A percentile compares a stretch with the other conserved stretches of the same genome.
These are phyloP conservation scores for Calocybe gangraenosa DNA, from an alignment of 768 basidiomycete species.

Conservation along the genomic window DNA sequence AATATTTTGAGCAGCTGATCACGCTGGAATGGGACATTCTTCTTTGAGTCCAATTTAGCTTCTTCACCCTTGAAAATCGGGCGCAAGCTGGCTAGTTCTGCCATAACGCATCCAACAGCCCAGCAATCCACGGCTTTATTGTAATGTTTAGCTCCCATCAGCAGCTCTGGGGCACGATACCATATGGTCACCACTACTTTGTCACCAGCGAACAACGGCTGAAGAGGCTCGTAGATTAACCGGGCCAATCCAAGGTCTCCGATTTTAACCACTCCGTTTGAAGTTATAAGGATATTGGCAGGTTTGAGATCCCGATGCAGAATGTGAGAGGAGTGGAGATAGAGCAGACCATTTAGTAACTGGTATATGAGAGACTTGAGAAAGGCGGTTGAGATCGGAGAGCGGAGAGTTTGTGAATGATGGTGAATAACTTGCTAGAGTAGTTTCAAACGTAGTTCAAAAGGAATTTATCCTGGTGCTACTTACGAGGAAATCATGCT, in stretches of 20 bases:
- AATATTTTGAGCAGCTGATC: slow-evolving; percentile 97
- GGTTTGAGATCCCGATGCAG: slow-evolving; percentile 98
- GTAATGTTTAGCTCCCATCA: slow-evolving; percentile 96
- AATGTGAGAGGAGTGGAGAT: slow-evolving; percentile 93
- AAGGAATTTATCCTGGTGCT: slow-evolving; percentile 4
- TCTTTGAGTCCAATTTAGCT: slow-evolving; percentile 95
- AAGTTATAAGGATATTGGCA: slow-evolving; percentile 95
- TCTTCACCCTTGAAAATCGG: slow-evolving; percentile 99
- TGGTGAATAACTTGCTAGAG: slow-evolving; percentile 96
- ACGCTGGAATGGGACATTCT: slow-evolving; percentile 94
- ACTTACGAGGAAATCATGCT: slow-evolving; percentile 93
- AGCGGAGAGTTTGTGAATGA: slow-evolving; percentile 86
- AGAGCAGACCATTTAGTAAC: slow-evolving; percentile 89
- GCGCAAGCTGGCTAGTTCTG: slow-evolving; percentile 86
- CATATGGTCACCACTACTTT: slow-evolving; percentile 99
- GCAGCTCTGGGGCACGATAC: slow-evolving; percentile 96
- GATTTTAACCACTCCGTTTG: slow-evolving; percentile 88
- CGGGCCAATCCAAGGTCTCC: slow-evolving; percentile 97
- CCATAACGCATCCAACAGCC: slow-evolving; percentile 98
- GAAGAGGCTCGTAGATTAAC: slow-evolving; percentile 86
- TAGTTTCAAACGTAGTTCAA: background rate
- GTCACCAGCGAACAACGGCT: slow-evolving; percentile 88
- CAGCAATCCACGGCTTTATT: slow-evolving; percentile 96
- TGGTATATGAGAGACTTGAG: slow-evolving; percentile 95
- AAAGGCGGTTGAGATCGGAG: slow-evolving; percentile 67